A percentile compares a stretch with the other conserved stretches of the same genome.
Evolutionary conservation across 163 green algal genomes (phyloP).

Genomic region (Smithsoniella earleae): DNA sequence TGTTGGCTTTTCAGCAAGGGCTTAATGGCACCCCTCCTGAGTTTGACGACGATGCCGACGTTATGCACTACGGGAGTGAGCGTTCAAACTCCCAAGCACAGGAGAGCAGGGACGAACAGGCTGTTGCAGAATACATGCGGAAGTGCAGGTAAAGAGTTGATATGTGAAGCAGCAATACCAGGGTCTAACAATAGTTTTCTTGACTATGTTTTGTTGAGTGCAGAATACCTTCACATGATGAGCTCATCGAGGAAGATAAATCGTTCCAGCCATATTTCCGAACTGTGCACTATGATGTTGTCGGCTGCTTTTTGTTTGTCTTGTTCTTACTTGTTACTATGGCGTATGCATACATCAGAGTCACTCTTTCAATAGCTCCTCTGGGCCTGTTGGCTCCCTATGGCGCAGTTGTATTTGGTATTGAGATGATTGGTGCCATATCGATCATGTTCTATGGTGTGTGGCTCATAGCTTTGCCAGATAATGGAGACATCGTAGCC

Average conservation of each 20-base stretch:
- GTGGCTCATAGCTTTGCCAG: conserved; percentile 14
- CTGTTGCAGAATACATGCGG: conserved; percentile 25
- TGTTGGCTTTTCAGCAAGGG: conserved; percentile 17
- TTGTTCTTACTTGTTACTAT: conserved; percentile 22
- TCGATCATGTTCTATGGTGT: conserved; percentile 30
- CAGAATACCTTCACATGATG: conserved; percentile 2
- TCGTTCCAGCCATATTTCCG: conserved; percentile 25
- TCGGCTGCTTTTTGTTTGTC: conserved; percentile 26
- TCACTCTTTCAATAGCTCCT: background rate
- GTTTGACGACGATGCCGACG: background rate
- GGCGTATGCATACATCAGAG: conserved; percentile 22
- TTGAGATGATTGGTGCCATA: conserved; percentile 27
- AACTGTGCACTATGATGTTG: conserved; percentile 19
- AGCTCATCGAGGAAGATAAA: conserved; percentile 30
- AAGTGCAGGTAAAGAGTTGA: conserved; percentile 14
- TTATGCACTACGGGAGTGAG: background rate
- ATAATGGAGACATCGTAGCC: conserved; percentile 21
- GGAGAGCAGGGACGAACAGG: conserved; percentile 19
- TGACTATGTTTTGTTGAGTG: too few relatives aligned
- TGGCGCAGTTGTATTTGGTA: conserved; percentile 20
- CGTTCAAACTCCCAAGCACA: background rate
- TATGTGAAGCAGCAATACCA: too few relatives aligned
- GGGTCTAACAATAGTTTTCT: too few relatives aligned
- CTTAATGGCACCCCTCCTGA: background rate
- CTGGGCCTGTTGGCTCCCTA: background rate